phyloP scores from a whole-genome alignment of 2,329 filamentous ascomycete genomes.

The Lomentospora prolificans region DNA sequence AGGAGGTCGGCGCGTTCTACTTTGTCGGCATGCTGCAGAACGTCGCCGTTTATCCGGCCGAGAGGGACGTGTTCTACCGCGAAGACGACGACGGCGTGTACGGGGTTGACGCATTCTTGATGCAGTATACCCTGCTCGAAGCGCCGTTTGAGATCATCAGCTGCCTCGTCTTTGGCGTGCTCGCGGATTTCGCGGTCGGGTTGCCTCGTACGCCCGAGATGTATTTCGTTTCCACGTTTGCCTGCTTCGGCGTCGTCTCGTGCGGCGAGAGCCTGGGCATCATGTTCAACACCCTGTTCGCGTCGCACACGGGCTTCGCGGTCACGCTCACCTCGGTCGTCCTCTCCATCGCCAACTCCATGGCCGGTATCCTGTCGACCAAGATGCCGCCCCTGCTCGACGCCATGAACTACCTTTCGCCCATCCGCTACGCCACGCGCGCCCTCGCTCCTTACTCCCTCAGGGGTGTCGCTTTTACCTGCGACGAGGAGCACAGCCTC shows the following conservation, averaged over 20 bases:
- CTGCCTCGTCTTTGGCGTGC: conserved; percentile 53
- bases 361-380: conserved; percentile 63
- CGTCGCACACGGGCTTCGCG: conserved; percentile 60
- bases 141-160: conserved; percentile 61
- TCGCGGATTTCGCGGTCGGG: conserved; percentile 55
- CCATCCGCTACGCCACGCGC: conserved; percentile 58
- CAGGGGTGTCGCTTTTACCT: conserved; percentile 51
- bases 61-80: conserved; percentile 67
- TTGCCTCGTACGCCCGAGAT: conserved; percentile 52
- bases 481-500: conserved; percentile 48
- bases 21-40: conserved; percentile 75
- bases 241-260: conserved; percentile 62
- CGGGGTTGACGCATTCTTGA: conserved; percentile 58
- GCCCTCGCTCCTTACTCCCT: conserved; percentile 60
- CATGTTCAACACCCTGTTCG: conserved; percentile 68
- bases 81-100: conserved; percentile 69
- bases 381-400: conserved; percentile 56
- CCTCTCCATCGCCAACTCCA: conserved; percentile 59
- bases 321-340: conserved; percentile 63
- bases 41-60: conserved; percentile 61
- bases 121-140: conserved; percentile 61
- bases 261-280: conserved; percentile 71
- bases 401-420: conserved; percentile 61
- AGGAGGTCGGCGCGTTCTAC: conserved; percentile 62
- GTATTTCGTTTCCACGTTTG: conserved; percentile 59